Conservation (phyloP, 2,329 filamentous ascomycete genomes). For the Cladosporium sp. region DNA sequence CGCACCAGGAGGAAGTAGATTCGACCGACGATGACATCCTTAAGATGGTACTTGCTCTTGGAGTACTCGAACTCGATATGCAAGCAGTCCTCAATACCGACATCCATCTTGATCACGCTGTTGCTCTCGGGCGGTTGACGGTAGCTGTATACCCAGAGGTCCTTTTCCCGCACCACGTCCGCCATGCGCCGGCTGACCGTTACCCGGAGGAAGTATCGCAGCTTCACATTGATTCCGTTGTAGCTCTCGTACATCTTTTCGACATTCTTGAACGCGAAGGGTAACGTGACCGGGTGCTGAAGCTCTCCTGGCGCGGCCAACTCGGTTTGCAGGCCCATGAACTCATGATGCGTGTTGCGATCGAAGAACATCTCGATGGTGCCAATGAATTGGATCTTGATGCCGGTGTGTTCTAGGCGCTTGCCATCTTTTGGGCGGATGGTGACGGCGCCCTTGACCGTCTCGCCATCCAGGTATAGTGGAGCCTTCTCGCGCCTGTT, state of each 20-base stretch:
- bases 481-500: constrained; percentile 94
- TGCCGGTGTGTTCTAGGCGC: constrained; percentile 93
- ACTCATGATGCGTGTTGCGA: constrained; percentile 98
- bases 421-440: constrained; percentile 97
- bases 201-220: constrained; percentile 96
- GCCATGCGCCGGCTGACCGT: constrained; percentile 96
- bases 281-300: constrained; percentile 96
- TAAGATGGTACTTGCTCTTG: constrained; percentile 98
- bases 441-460: constrained; percentile 92
- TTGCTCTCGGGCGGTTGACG: constrained; percentile 97
- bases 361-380: constrained; percentile 99
- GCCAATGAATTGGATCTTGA: constrained; percentile 99
- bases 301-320: constrained; percentile 94
- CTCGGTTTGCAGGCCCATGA: constrained; percentile 94
- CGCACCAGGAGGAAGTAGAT: constrained; percentile 98
- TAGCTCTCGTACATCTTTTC: constrained; percentile 99
- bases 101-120: constrained; percentile 99
- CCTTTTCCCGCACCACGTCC: constrained; percentile 97
- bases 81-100: constrained; percentile 97
- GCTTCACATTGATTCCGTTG: constrained; percentile 98
- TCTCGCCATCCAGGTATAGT: constrained; percentile 96
- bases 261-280: constrained; percentile 99
- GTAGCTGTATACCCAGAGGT: constrained; percentile 99
- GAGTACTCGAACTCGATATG: constrained; percentile 99
- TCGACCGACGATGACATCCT: constrained; percentile 96